A percentile compares a stretch with the other conserved stretches of the same genome.
Conservation (phyloP, 2,329 filamentous ascomycete genomes). For the Pestalotiopsis sp. region DNA sequence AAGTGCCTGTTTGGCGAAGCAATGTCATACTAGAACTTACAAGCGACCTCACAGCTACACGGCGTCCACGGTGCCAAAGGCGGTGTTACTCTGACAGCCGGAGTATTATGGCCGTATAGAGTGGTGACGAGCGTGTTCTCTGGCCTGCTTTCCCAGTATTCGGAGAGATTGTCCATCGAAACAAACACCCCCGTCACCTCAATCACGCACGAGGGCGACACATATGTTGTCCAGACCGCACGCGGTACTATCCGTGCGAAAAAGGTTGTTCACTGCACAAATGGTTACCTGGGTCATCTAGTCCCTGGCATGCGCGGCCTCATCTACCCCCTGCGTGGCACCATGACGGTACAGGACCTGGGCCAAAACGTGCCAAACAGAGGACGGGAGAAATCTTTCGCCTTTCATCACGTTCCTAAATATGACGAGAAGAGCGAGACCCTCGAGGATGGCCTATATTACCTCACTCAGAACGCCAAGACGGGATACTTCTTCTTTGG, state of each 20-base stretch:
- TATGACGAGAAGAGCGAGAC: neutral
- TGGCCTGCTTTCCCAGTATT: neutral
- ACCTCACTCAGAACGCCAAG: neutral
- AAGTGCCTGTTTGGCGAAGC: neutral
- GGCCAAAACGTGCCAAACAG: neutral
- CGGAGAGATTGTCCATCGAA: neutral
- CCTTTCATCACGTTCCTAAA: neutral
- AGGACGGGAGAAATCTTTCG: neutral
- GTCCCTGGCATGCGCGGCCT: neutral
- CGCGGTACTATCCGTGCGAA: neutral
- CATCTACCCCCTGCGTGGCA: neutral
- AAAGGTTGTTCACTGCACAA: neutral
- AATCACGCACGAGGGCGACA: neutral
- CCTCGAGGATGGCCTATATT: neutral
- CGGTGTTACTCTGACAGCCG: neutral
- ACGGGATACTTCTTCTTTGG: neutral
- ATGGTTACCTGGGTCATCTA: neutral
- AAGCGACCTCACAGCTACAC: neutral
- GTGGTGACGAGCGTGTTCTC: neutral
- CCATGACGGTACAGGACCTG: neutral
- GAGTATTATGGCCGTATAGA: neutral
- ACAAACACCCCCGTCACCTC: neutral
- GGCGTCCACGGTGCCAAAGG: neutral
- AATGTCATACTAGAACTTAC: neutral
- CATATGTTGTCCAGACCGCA: neutral